phyloP scores from a whole-genome alignment of 495 filamentous ascomycete species.

The Aspergillus baeticus region DNA sequence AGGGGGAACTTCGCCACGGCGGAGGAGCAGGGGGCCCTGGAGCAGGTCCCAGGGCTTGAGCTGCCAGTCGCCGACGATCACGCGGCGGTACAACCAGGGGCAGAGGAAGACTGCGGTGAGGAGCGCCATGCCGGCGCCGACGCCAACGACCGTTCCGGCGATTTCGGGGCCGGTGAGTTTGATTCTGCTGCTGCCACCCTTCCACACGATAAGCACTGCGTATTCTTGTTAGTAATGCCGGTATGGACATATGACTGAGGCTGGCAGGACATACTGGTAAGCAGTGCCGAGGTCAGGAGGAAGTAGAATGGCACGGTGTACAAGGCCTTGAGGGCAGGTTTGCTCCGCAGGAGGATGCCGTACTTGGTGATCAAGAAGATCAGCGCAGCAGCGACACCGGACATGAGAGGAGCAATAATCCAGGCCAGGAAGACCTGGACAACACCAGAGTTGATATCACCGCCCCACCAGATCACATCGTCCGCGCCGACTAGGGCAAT shows the following conservation, averaged over 20 bases:
- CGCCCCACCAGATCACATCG: slow-evolving; percentile 20
- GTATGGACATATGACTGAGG: too few species aligned
- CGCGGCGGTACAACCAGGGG: slow-evolving; percentile 17
- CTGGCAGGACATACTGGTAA: slow-evolving; percentile 9
- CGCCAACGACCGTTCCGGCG: slow-evolving; percentile 12
- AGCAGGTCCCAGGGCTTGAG: slow-evolving; percentile 12
- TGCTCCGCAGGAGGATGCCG: slow-evolving; percentile 8
- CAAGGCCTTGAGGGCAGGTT: slow-evolving; percentile 12
- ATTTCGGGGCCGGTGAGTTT: slow-evolving; percentile 9
- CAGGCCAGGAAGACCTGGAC: slow-evolving; percentile 23
- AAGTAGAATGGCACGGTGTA: slow-evolving; percentile 19
- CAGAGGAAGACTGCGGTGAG: slow-evolving; percentile 12
- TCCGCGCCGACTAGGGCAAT: slow-evolving; percentile 16
- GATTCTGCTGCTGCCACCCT: slow-evolving; percentile 19
- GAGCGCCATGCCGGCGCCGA: slow-evolving; percentile 10
- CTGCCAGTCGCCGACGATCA: slow-evolving; percentile 18
- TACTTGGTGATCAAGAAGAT: slow-evolving; percentile 22
- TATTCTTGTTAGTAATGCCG: not conserved
- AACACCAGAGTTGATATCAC: slow-evolving; percentile 21
- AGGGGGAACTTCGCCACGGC: slow-evolving; percentile 18
- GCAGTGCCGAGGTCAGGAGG: slow-evolving; percentile 14
- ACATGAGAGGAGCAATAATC: slow-evolving; percentile 18
- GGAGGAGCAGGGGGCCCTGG: slow-evolving; percentile 16
- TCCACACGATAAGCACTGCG: slow-evolving; percentile 22
- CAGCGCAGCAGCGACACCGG: slow-evolving; percentile 13